Evolutionary conservation across 1,139 yeast genomes (phyloP).

Genomic region (Yamadazyma dendronema): DNA sequence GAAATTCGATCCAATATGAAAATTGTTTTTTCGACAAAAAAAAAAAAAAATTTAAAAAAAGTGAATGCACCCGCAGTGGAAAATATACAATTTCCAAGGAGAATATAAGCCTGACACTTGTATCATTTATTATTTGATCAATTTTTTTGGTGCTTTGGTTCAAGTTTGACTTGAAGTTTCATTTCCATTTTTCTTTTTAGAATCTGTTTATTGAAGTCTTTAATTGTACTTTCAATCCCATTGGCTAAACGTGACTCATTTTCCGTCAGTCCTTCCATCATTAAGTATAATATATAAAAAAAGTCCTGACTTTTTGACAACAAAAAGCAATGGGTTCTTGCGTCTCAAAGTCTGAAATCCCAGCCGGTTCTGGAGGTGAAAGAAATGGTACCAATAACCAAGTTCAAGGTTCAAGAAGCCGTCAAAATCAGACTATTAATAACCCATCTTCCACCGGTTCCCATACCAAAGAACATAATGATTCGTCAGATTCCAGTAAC

Average conservation of each 20-base stretch:
- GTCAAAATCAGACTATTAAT: background rate
- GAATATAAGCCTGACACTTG: slow-evolving; percentile 1
- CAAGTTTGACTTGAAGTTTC: background rate
- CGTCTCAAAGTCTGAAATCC: slow-evolving; percentile 10
- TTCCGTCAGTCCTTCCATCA: no score
- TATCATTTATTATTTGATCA: background rate
- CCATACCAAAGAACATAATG: slow-evolving; percentile 10
- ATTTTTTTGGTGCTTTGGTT: background rate
- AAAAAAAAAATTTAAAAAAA: no score
- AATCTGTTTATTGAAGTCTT: no score
- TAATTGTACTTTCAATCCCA: no score
- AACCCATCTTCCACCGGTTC: slow-evolving; percentile 1
- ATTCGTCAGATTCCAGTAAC: slow-evolving; percentile 22
- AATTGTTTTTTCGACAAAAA: background rate
- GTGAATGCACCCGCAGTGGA: background rate
- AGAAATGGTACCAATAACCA: background rate
- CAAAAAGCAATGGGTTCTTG: slow-evolving; percentile 9
- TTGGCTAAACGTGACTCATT: no score
- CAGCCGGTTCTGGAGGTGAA: slow-evolving; percentile 9
- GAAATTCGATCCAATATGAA: background rate
- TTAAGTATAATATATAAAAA: no score
- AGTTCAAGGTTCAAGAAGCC: background rate
- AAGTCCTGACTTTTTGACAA: no score
- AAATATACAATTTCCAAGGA: slow-evolving; percentile 1
- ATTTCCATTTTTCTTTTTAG: background rate